phyloP scores from a whole-genome alignment of 805 yeast genomes.

The Teunomyces kruisii region DNA sequence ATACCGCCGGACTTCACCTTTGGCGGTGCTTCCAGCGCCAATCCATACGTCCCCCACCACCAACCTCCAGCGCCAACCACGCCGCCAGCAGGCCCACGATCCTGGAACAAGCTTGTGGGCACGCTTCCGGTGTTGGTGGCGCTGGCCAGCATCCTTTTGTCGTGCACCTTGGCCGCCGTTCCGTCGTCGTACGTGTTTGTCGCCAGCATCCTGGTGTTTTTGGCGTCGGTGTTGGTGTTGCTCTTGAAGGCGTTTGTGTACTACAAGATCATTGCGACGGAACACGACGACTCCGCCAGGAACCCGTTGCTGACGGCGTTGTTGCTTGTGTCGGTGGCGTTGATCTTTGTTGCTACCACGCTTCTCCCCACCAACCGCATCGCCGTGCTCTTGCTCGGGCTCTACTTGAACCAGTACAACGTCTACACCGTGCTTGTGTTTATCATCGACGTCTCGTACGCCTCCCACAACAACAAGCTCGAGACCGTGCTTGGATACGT shows the following conservation, averaged over 20 bases:
- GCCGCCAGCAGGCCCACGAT: neutral
- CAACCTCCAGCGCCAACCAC: neutral
- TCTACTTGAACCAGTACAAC: constrained; percentile 30
- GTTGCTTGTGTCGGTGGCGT: constrained; percentile 17
- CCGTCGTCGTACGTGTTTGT: constrained; percentile 8
- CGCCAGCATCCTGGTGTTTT: constrained; percentile 17
- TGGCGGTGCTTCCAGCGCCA: neutral
- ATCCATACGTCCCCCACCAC: neutral
- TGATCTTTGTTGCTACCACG: constrained; percentile 22
- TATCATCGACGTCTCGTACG: constrained; percentile 25
- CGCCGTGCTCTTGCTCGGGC: constrained; percentile 27
- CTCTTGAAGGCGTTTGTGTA: constrained; percentile 14
- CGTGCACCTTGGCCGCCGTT: constrained; percentile 20
- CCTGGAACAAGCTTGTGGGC: constrained; percentile 6
- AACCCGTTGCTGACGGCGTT: constrained; percentile 9
- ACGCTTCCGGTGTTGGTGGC: constrained; percentile 35
- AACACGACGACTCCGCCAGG: neutral
- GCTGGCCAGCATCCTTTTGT: constrained; percentile 28
- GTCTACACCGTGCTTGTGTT: constrained; percentile 29
- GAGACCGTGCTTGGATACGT: constrained; percentile 18
- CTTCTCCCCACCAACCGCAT: constrained; percentile 24
- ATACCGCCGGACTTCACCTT: neutral
- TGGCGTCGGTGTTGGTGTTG: constrained; percentile 20
- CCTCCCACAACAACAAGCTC: constrained; percentile 8
- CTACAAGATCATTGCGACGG: constrained; percentile 12